These are phyloP conservation scores for Lachnellula suecica DNA, from an alignment of 2,329 filamentous ascomycete species.

Conservation along the genomic window DNA sequence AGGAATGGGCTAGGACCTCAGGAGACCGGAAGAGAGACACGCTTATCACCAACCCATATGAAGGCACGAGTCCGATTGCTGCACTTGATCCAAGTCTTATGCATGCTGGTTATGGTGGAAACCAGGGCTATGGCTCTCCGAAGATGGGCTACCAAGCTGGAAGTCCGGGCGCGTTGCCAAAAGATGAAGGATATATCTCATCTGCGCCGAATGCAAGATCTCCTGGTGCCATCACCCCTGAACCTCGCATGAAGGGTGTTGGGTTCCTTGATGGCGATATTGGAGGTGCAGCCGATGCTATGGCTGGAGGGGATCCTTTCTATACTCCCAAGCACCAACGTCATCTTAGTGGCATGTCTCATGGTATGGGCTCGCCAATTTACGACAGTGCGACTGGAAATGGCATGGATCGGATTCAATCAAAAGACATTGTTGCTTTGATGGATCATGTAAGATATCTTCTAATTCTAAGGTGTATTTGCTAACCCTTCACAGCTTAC, in stretches of 20 bases:
- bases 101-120: constrained; percentile 33
- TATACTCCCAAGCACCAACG: constrained; percentile 58
- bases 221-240: constrained; percentile 45
- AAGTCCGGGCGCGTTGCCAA: constrained; percentile 58
- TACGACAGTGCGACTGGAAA: constrained; percentile 88
- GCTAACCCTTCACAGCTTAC: constrained; percentile 60
- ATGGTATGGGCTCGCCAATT: constrained; percentile 84
- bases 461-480: background rate
- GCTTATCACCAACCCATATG: constrained; percentile 65
- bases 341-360: constrained; percentile 84
- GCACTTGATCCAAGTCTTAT: constrained; percentile 46
- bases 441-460: constrained; percentile 80
- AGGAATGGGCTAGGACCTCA: constrained; percentile 63
- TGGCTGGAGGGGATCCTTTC: constrained; percentile 63
- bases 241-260: constrained; percentile 40
- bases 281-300: constrained; percentile 47
- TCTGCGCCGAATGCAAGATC: constrained; percentile 58
- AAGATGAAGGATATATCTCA: constrained; percentile 92
- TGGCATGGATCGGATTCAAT: constrained; percentile 89
- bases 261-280: constrained; percentile 53
- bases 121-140: constrained; percentile 40
- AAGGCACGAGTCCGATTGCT: constrained; percentile 61
- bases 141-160: constrained; percentile 35
- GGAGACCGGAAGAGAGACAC: constrained; percentile 66
- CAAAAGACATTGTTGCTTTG: constrained; percentile 91